Conservation (phyloP, 2,329 filamentous ascomycete genomes). For the Orbilia oligospora region DNA sequence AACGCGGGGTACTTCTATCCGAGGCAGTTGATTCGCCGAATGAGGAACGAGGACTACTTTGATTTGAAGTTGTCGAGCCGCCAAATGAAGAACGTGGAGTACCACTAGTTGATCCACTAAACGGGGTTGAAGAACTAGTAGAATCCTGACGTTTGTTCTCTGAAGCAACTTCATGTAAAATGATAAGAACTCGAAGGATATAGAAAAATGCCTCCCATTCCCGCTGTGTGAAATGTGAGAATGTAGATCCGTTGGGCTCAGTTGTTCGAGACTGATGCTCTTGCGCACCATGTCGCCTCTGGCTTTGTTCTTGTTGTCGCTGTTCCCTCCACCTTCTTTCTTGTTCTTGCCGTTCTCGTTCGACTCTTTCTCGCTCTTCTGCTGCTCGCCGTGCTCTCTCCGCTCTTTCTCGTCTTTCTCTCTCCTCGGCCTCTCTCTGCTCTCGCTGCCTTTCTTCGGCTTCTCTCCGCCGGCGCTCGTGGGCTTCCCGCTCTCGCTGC, state of each 20-base stretch:
- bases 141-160: neutral
- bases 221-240: neutral
- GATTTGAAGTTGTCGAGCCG: neutral
- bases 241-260: neutral
- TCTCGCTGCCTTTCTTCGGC: constrained; percentile 26
- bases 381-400: neutral
- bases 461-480: constrained; percentile 23
- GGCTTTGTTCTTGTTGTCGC: constrained; percentile 9
- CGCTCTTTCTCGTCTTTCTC: constrained; percentile 20
- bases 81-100: neutral
- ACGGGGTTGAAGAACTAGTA: constrained; percentile 1
- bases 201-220: constrained; percentile 12
- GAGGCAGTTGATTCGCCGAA: neutral
- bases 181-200: constrained; percentile 7
- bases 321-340: neutral
- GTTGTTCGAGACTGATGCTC: neutral
- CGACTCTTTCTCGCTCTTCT: neutral
- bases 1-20: neutral
- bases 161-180: neutral
- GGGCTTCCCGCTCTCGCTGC: constrained; percentile 15
- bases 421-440: constrained; percentile 10
- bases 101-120: neutral
- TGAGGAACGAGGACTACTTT: neutral
- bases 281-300: neutral
- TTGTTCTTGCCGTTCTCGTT: constrained; percentile 16